These are phyloP conservation scores for Trichoderma semiorbis DNA, from an alignment of 2,329 filamentous ascomycete species.

Conservation along the genomic window DNA sequence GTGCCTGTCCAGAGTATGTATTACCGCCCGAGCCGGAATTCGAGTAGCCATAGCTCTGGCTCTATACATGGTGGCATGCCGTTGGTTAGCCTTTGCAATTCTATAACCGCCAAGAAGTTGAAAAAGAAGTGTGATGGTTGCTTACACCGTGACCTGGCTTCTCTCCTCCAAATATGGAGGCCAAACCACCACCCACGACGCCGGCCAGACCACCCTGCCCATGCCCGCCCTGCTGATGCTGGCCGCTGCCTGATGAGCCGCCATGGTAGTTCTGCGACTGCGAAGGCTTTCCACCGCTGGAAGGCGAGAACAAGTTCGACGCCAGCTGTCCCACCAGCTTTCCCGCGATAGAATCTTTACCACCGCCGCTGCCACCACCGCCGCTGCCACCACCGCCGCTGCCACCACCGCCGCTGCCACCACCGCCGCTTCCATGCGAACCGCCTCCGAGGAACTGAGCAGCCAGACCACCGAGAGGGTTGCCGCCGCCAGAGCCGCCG, in stretches of 20 bases:
- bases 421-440: constrained; percentile 29
- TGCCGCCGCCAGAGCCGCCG: constrained; percentile 35
- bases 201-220: constrained; percentile 45
- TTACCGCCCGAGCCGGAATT: constrained; percentile 48
- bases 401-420: constrained; percentile 36
- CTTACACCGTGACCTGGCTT: constrained; percentile 38
- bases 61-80: constrained; percentile 30
- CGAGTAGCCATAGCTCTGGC: constrained; percentile 62
- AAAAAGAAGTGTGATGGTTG: neutral
- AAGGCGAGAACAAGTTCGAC: constrained; percentile 49
- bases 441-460: constrained; percentile 44
- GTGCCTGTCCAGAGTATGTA: constrained; percentile 60
- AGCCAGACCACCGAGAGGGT: constrained; percentile 45
- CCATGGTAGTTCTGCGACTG: constrained; percentile 48
- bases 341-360: constrained; percentile 43
- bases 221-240: constrained; percentile 42
- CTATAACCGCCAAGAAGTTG: neutral
- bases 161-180: constrained; percentile 49
- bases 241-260: constrained; percentile 38
- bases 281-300: constrained; percentile 41
- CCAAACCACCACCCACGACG: constrained; percentile 51
- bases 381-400: constrained; percentile 30
- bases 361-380: constrained; percentile 35
- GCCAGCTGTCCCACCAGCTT: constrained; percentile 57
- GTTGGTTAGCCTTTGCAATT: constrained; percentile 18